Evolutionary conservation across 1,284 basidiomycete species (phyloP).

Genomic region (Kalmanozyma brasiliensis): DNA sequence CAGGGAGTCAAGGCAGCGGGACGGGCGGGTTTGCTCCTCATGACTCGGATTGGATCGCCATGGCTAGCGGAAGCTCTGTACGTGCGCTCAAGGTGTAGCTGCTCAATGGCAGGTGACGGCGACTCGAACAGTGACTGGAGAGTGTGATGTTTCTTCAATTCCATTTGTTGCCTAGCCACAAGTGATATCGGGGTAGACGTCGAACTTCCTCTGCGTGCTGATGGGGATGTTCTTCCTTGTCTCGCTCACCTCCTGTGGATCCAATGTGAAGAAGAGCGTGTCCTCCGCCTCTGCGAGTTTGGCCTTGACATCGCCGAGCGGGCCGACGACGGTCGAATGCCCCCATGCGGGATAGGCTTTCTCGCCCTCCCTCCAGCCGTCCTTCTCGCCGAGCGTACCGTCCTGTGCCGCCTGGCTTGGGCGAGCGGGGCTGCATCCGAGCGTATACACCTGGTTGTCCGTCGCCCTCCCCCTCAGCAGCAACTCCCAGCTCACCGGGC

Average conservation of each 20-base stretch:
- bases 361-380: constrained; percentile 45
- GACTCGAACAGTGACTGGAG: no score
- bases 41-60: constrained; percentile 51
- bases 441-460: constrained; percentile 94
- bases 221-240: constrained; percentile 58
- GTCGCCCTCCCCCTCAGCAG: constrained; percentile 87
- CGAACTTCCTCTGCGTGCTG: constrained; percentile 58
- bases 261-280: constrained; percentile 72
- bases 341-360: constrained; percentile 66
- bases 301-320: constrained; percentile 79
- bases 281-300: constrained; percentile 83
- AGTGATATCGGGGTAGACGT: constrained; percentile 59
- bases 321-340: constrained; percentile 61
- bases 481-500: constrained; percentile 95
- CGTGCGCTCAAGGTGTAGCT: constrained; percentile 41
- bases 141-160: no score
- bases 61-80: constrained; percentile 46
- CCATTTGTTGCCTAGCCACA: constrained; percentile 16
- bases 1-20: constrained; percentile 22
- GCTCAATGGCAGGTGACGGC: no score
- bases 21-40: constrained; percentile 38
- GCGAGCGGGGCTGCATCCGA: constrained; percentile 94
- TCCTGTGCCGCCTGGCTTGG: constrained; percentile 73
- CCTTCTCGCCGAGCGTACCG: constrained; percentile 18
- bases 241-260: constrained; percentile 54